Base-by-base conservation (phyloP, 2,329 filamentous ascomycete genomes). In the Sporothrix dimorphospora region DNA sequence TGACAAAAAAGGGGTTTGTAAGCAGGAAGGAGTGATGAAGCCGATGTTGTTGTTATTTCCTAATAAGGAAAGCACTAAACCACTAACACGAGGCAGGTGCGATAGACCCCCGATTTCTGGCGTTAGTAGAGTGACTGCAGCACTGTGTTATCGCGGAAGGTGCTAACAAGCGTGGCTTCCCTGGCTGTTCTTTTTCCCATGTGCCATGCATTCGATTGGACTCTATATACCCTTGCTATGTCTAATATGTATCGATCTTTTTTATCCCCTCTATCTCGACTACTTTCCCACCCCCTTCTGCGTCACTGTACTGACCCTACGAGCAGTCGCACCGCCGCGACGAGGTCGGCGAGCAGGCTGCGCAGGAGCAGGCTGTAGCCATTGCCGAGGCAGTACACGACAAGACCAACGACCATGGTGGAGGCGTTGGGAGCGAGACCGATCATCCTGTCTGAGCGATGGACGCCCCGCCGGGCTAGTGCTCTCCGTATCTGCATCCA, bases 21-120 rank as follows among this genome's bases (percentile, higher is more conserved):
- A 49, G 42, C 40, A 34, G 63, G 63, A 49, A 65, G 40, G 61
- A 34, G 63, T 27, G 63, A 34, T 30, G 24, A 21, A 24, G 42
- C 42, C 14, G 2, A 1, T 21, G 40, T 27, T 38, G 63, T 49
- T 34, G 14, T 49, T 66, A 34, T n/a, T 66, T 66, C 63, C 63
- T 66, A 66, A 66, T 66, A 66, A 42, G 42, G 63, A 49, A 47
- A 66, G 27, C 63, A 34, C 24, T 49, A 49, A 38, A 65, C 4
- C 38, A 27, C 59, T 65, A 45, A 65, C 59, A 65, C 16, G 19
- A 45, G 59, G 59, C 21, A 45, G 59, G 38, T 14, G 38, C 59
- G 59, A 65, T 19, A 3, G 19, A 42, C 40, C 21, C 38, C 59
- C n/a, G n/a, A 42, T 38, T 38, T 6, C 30, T 34, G 30, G 30